phyloP scores from a whole-genome alignment of 192 early-diverging fungal genomes.

The Linnemannia zychae region DNA sequence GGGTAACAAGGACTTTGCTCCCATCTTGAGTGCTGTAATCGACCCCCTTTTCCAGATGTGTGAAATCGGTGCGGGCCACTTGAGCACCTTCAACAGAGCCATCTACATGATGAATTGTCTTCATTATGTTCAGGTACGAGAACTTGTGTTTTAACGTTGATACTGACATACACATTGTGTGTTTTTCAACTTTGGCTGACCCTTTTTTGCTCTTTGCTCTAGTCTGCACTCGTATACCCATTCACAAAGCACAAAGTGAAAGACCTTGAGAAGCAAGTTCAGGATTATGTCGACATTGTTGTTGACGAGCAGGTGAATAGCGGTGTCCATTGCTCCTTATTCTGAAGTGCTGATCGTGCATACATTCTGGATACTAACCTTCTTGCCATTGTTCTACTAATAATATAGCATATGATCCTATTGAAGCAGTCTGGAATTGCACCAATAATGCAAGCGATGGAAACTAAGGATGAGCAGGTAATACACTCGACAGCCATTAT shows the following conservation, averaged over 20 bases:
- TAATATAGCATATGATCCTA: conserved; percentile 69
- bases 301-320: conserved; percentile 73
- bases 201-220: neutral
- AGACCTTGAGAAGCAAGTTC: conserved; percentile 71
- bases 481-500: neutral
- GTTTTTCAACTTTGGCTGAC: neutral
- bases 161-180: neutral
- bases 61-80: conserved; percentile 66
- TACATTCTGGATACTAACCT: no score
- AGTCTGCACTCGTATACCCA: conserved; percentile 77
- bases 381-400: neutral
- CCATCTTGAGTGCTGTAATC: conserved; percentile 76
- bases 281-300: conserved; percentile 71
- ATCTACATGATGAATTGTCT: conserved; percentile 87
- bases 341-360: no score
- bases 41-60: conserved; percentile 83
- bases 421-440: conserved; percentile 75
- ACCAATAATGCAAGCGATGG: conserved; percentile 64
- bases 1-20: conserved; percentile 72
- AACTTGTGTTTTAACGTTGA: neutral
- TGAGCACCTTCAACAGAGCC: conserved; percentile 70
- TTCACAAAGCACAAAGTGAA: conserved; percentile 73
- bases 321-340: neutral
- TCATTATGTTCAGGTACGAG: conserved; percentile 74
- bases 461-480: conserved; percentile 69